Conservation (phyloP, 2,329 filamentous ascomycete genomes). For the Aspergillus sp. region DNA sequence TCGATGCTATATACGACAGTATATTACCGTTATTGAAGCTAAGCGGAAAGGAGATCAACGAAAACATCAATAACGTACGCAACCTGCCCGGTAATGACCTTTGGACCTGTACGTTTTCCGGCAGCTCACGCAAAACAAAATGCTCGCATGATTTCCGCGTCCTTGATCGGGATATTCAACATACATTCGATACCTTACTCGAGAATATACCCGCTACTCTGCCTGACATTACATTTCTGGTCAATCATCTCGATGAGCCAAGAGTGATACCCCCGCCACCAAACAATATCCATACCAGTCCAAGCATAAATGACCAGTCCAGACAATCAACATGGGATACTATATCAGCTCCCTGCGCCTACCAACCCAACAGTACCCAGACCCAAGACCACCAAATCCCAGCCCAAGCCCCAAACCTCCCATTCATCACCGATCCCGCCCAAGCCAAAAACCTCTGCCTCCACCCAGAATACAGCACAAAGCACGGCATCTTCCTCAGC, state of each 20-base stretch:
- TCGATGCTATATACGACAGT: conserved; percentile 6
- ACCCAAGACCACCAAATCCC: neutral
- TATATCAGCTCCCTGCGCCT: conserved; percentile 8
- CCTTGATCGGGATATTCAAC: conserved; percentile 11
- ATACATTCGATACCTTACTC: conserved; percentile 5
- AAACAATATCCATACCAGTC: neutral
- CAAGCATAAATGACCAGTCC: neutral
- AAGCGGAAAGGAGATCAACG: conserved; percentile 5
- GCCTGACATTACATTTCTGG: conserved; percentile 12
- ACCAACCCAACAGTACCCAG: neutral
- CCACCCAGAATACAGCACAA: conserved; percentile 13
- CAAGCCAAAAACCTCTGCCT: conserved; percentile 9
- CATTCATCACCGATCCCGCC: conserved; percentile 9
- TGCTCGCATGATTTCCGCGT: conserved; percentile 9
- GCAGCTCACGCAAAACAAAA: neutral
- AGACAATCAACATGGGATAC: conserved; percentile 8
- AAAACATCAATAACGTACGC: neutral
- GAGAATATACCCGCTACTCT: neutral
- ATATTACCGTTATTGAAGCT: conserved; percentile 10
- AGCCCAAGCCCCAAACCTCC: conserved; percentile 1
- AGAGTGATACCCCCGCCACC: conserved; percentile 9
- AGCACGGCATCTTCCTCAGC: conserved; percentile 13
- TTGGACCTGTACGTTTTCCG: conserved; percentile 14
- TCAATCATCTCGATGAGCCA: conserved; percentile 20
- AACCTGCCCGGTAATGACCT: conserved; percentile 2